These are phyloP conservation scores for Microthlaspi erraticum DNA, from an alignment of 345 rosid species.

Conservation along the genomic window DNA sequence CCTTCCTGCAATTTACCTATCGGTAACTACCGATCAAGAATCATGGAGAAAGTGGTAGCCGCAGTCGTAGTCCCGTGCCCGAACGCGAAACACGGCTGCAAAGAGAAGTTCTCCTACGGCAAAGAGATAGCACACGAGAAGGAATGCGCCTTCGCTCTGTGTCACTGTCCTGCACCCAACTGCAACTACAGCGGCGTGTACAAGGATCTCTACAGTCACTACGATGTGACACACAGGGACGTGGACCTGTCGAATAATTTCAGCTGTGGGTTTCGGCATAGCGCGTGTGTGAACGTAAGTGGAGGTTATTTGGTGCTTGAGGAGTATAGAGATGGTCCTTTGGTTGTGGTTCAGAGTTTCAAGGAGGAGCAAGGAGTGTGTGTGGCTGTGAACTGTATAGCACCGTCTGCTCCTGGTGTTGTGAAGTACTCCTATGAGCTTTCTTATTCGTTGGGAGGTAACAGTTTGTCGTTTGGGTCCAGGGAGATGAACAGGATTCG, in stretches of 20 bases:
- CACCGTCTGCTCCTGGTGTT: not conserved
- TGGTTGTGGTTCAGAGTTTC: conserved; percentile 38
- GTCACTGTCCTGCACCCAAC: not conserved
- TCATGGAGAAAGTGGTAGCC: not conserved
- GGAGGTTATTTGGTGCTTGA: not conserved
- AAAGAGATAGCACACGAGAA: not conserved
- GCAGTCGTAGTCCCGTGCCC: not conserved
- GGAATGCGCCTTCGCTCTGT: not conserved
- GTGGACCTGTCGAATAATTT: not conserved
- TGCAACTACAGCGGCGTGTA: not conserved
- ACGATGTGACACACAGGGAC: not conserved
- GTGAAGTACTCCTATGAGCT: not conserved
- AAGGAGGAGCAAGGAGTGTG: conserved; percentile 25
- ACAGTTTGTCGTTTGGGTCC: not conserved
- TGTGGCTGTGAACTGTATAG: conserved; percentile 33
- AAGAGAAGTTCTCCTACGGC: not conserved
- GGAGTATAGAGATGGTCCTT: conserved; percentile 10
- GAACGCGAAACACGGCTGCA: not conserved
- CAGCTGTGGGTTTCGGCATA: accelerated
- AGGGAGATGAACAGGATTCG: conserved; percentile 10
- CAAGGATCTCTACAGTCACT: conserved; percentile 14
- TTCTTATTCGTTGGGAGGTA: not conserved
- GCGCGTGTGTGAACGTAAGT: accelerated
- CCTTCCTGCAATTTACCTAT: not conserved
- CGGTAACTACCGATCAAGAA: not conserved